phyloP scores from a whole-genome alignment of 306 rosid species.

The Hippophae tibetana region DNA sequence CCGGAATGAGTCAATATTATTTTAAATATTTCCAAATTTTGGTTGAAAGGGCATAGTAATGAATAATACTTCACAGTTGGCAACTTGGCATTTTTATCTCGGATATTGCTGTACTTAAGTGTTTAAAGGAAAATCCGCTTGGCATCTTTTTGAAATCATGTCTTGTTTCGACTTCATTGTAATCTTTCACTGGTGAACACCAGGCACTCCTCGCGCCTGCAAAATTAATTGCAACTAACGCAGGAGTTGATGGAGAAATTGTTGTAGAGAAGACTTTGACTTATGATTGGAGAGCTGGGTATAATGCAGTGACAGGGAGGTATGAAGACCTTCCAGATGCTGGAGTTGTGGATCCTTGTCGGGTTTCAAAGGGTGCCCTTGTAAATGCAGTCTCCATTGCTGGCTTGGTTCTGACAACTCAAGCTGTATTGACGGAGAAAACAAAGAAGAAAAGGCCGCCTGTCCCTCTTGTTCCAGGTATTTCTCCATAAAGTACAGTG shows the following conservation, averaged over 20 bases:
- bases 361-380: conserved; percentile 85
- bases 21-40: too few species aligned
- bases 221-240: conserved; percentile 71
- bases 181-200: conserved; percentile 18
- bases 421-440: conserved; percentile 81
- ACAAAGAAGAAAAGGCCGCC: conserved; percentile 45
- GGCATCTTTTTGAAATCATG: too few species aligned
- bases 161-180: background rate
- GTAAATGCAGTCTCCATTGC: conserved; percentile 82
- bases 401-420: conserved; percentile 68
- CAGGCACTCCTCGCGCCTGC: conserved; percentile 93
- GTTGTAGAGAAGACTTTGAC: conserved; percentile 71
- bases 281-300: conserved; percentile 67
- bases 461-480: conserved; percentile 68
- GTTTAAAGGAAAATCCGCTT: too few species aligned
- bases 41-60: too few species aligned
- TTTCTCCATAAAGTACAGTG: conserved; percentile 32
- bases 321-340: conserved; percentile 85
- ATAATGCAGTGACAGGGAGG: conserved; percentile 65
- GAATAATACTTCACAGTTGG: too few species aligned
- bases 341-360: conserved; percentile 82
- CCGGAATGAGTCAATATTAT: too few species aligned
- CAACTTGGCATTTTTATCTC: too few species aligned
- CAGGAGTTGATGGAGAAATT: conserved; percentile 78
- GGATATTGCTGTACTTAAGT: too few species aligned